Base-by-base conservation (phyloP, 176 grass and related monocot genomes). In the Oryza punctata region DNA sequence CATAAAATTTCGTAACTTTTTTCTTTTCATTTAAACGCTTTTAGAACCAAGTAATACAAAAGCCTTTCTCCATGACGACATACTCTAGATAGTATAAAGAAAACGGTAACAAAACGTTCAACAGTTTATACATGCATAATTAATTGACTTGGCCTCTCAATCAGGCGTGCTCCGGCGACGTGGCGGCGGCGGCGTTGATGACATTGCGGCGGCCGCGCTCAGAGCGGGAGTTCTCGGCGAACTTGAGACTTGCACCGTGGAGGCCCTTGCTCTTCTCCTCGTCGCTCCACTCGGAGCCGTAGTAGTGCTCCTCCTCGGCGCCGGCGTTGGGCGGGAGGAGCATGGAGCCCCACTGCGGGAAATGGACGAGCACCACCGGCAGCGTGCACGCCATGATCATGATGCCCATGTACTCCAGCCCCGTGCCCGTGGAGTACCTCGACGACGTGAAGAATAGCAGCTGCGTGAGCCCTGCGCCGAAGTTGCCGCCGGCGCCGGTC, bases 271-370 rank as follows among this genome's bases (percentile, higher is more conserved):
- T 45, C 78, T 80, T 90, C 88, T 97, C 94, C 69, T 87, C 88
- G 9, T 92, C 84, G 2, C 38, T 90, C 88, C 90, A 97, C 85
- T 97, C 94, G 0, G 76, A 70, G 0, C 12, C 68, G 6, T 97
- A 97, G 77, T 94, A 97, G 44, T 75, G 25, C 73, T 94, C 91
- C 77, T 97, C 91, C 0, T 8, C 15, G 37, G 63, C 85, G 30
- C 75, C 32, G 63, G 73, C 65, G 10, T 63, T 88, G 9, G 91
- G 74, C 21, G 94, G 94, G 3, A 97, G 41, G 59, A 94, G 65
- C 94, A 97, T 97, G n/a, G 92, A 91, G 0, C 94, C 94, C 94
- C 94, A 97, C 63, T 97, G 94, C 12, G 94, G 94, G 77, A 97
- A 97, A 35, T 73, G 95, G 35, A 98, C 89, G 8, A 98, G 35